Base-by-base conservation (phyloP, 768 basidiomycete genomes). In the Trametes punicea region DNA sequence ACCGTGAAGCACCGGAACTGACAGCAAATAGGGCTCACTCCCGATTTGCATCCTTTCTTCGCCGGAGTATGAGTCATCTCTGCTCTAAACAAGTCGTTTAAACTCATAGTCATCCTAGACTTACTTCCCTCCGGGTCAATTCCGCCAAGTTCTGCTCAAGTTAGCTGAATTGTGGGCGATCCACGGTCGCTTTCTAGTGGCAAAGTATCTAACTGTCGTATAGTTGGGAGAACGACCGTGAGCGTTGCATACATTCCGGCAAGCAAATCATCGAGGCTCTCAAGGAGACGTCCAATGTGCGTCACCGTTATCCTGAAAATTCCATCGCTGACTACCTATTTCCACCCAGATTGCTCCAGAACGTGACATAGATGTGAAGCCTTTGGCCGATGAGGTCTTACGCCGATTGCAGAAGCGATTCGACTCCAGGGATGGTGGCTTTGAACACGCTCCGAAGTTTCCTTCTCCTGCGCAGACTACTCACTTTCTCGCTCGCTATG, bases 381-480 rank as follows among this genome's bases (percentile, higher is more conserved):
- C 56, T 4, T 34, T 65, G 7, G 47, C 62, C 2, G 29, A 45
- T 4, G 30, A 55, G 20, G 57, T 67, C 10, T 65, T 55, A 55
- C 31, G 50, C 10, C 60, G 60, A 2, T 46, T 63, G 18, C 40
- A 63, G 49, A 23, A 52, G 29, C 60, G 39, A 2, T 70, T 69
- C 63, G 74, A 75, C 60, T 34, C 60, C 1, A 46, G 34, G 11
- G 61, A 74, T 50, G 75, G 73, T 1, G 75, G 75, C 1, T 76
- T 76, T 58, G 66, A 70, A 4, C 58, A 59, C 21, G 73, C 73
- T 15, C 74, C 74, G 18, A 75, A 75, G 58, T 74, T 75, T 56
- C 73, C 72, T 11, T 68, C 67, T 16, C 62, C 62, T 1, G 36
- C 62, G 7, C 62, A 65, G 40, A 67, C 66, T 2, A 57, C 49